phyloP scores from a whole-genome alignment of 2,329 filamentous ascomycete species.

The Fusarium tanahbumbuense region DNA sequence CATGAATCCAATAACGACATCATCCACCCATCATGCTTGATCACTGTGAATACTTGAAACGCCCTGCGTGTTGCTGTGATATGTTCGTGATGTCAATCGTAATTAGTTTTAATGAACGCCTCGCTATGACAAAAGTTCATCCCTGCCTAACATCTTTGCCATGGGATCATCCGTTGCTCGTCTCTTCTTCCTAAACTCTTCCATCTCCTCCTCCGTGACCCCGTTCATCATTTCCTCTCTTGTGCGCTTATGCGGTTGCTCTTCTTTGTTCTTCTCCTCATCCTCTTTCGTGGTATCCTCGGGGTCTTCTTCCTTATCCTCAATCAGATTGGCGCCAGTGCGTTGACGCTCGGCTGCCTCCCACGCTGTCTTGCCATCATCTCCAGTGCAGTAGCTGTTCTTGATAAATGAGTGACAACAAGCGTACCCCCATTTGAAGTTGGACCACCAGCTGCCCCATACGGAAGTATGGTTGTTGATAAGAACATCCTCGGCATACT shows the following conservation, averaged over 20 bases:
- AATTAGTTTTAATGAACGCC: neutral
- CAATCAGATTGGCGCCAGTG: slow-evolving; percentile 58
- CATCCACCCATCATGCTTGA: slow-evolving; percentile 1
- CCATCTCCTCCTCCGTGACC: slow-evolving; percentile 85
- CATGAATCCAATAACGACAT: slow-evolving; percentile 40
- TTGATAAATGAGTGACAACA: slow-evolving; percentile 95
- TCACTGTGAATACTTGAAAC: slow-evolving; percentile 24
- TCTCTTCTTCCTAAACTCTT: slow-evolving; percentile 83
- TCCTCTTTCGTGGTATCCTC: slow-evolving; percentile 44
- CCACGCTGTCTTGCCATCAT: slow-evolving; percentile 84
- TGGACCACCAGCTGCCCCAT: slow-evolving; percentile 98
- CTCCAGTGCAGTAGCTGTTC: slow-evolving; percentile 97
- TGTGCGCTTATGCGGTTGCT: slow-evolving; percentile 73
- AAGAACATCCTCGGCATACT: slow-evolving; percentile 89
- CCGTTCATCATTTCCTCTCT: slow-evolving; percentile 82
- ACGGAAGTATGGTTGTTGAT: slow-evolving; percentile 92
- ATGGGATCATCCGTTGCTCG: slow-evolving; percentile 85
- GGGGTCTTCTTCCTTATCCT: slow-evolving; percentile 47
- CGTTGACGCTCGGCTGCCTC: slow-evolving; percentile 76
- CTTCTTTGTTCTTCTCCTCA: slow-evolving; percentile 49
- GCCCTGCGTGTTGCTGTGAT: neutral
- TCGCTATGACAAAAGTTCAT: slow-evolving; percentile 60
- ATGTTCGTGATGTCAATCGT: neutral
- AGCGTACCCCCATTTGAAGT: slow-evolving; percentile 94
- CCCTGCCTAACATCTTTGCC: slow-evolving; percentile 81